Conservation (phyloP, 2,329 filamentous ascomycete genomes). For the Xylaria polymorpha region DNA sequence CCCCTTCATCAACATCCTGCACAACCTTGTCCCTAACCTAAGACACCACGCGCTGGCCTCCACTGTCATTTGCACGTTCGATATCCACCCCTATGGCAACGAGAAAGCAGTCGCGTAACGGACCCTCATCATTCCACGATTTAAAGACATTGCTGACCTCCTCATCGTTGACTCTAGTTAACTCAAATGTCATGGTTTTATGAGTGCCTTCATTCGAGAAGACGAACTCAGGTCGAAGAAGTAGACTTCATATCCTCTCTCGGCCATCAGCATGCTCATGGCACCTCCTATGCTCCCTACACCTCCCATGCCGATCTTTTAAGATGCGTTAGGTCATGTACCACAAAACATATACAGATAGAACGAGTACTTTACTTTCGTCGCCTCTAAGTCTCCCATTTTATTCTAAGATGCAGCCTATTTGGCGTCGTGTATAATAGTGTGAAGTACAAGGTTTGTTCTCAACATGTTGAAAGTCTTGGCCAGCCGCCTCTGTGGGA, state of each 20-base stretch:
- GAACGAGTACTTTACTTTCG: background rate
- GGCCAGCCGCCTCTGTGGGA: too few relatives aligned
- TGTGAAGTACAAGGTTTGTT: background rate
- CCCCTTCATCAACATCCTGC: conserved; percentile 72
- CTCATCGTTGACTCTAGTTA: conserved; percentile 56
- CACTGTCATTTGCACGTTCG: conserved; percentile 56
- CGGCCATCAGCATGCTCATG: conserved; percentile 68
- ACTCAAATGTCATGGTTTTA: background rate
- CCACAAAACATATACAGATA: background rate
- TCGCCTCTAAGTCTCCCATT: conserved; percentile 13
- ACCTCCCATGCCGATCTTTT: conserved; percentile 67
- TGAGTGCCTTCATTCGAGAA: background rate
- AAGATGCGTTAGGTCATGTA: conserved; percentile 1
- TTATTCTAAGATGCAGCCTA: background rate
- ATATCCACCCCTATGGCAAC: conserved; percentile 72
- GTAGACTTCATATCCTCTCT: conserved; percentile 65
- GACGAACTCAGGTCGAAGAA: conserved; percentile 62
- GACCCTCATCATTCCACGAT: conserved; percentile 69
- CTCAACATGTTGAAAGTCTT: background rate
- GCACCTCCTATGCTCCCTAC: conserved; percentile 69
- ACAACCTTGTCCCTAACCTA: conserved; percentile 71
- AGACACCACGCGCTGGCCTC: conserved; percentile 65
- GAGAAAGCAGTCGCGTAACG: conserved; percentile 69
- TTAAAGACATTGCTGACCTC: conserved; percentile 70
- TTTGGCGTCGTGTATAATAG: background rate